These are phyloP conservation scores for Dendrobium officinale DNA, from an alignment of 106 monocot species.

Conservation along the genomic window DNA sequence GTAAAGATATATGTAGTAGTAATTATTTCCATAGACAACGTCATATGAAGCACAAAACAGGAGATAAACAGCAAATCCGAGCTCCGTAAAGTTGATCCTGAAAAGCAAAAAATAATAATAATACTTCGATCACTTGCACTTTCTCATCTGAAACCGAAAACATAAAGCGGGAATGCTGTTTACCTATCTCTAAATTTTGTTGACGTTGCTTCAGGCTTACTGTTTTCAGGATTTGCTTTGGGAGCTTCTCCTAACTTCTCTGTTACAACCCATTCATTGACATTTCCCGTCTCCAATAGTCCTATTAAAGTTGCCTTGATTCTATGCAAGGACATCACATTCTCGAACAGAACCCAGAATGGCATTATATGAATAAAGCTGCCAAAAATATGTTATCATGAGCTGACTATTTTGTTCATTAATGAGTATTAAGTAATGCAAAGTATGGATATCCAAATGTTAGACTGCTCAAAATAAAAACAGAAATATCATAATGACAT, in stretches of 20 bases:
- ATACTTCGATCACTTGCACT: neutral
- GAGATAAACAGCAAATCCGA: slow-evolving; percentile 30
- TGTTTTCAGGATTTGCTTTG: slow-evolving; percentile 12
- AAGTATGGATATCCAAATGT: too few relatives aligned
- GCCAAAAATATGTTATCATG: neutral
- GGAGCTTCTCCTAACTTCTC: slow-evolving; percentile 34
- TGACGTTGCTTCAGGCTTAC: slow-evolving; percentile 4
- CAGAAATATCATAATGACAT: neutral
- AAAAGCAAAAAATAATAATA: neutral
- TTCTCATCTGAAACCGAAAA: neutral
- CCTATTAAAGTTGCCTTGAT: slow-evolving; percentile 28
- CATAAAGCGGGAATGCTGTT: neutral
- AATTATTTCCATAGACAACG: slow-evolving; percentile 37
- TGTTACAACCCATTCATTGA: slow-evolving; percentile 45
- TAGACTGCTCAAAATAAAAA: too few relatives aligned
- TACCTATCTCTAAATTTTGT: slow-evolving; percentile 30
- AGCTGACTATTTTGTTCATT: too few relatives aligned
- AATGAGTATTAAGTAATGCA: too few relatives aligned
- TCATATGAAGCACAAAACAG: slow-evolving; percentile 47
- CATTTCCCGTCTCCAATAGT: slow-evolving; percentile 27
- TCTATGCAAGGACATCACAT: slow-evolving; percentile 46
- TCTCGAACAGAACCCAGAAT: slow-evolving; percentile 48
- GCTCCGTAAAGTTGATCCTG: slow-evolving; percentile 45
- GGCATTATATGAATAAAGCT: slow-evolving; percentile 7
- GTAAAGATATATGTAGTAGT: slow-evolving; percentile 40